These are phyloP conservation scores for Colletotrichum sublineola DNA, from an alignment of 2,329 filamentous ascomycete genomes.

Conservation along the genomic window DNA sequence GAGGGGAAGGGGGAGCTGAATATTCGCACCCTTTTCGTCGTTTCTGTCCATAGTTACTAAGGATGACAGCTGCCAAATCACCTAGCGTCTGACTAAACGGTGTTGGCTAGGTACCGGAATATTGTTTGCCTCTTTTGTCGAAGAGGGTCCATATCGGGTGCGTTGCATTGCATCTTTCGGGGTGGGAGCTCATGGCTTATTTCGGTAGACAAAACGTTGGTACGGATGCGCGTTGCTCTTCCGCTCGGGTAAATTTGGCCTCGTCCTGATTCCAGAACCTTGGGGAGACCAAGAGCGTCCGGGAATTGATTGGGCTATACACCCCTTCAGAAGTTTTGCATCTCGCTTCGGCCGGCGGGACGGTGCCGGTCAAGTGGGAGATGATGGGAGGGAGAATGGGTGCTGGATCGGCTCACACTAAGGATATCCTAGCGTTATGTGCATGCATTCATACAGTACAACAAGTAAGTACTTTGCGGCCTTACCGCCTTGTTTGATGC, in stretches of 20 bases:
- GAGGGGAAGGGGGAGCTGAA: neutral
- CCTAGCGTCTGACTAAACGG: neutral
- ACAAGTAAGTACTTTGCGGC: neutral
- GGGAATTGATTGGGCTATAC: constrained; percentile 10
- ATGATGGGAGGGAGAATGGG: constrained; percentile 9
- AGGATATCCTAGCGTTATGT: neutral
- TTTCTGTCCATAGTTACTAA: neutral
- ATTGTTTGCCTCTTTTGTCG: constrained; percentile 1
- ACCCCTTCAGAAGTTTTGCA: constrained; percentile 14
- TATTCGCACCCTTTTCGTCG: neutral
- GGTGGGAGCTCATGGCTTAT: neutral
- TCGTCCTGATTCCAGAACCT: constrained; percentile 23
- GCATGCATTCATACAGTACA: neutral
- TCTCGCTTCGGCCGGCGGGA: constrained; percentile 36
- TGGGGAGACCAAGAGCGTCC: constrained; percentile 28
- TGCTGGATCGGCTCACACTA: neutral
- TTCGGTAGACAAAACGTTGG: neutral
- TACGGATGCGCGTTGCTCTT: neutral
- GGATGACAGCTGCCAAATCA: constrained; percentile 4
- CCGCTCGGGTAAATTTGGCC: constrained; percentile 1
- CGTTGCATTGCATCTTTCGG: constrained; percentile 34
- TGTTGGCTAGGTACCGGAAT: neutral
- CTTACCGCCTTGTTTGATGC: constrained; percentile 4
- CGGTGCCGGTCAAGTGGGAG: constrained; percentile 30
- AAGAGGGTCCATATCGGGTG: constrained; percentile 20